These are phyloP conservation scores for Narthecium ossifragum DNA, from an alignment of 106 monocot genomes.

Conservation along the genomic window DNA sequence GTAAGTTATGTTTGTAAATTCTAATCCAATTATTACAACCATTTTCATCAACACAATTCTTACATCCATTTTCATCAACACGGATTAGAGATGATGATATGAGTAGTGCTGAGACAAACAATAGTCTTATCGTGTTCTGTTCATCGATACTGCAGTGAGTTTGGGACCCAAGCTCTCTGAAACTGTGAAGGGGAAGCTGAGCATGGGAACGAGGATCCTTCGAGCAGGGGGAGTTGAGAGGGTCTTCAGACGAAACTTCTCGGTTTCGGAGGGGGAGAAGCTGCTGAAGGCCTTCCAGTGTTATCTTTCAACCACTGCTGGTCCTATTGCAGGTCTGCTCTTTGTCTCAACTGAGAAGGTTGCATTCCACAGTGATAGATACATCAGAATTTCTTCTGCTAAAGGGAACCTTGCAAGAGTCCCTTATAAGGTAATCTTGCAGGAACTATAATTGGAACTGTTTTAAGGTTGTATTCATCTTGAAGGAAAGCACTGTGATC, in stretches of 20 bases:
- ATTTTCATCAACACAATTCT: too few species aligned
- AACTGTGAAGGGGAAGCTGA: constrained; percentile 22
- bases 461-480: too few species aligned
- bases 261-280: constrained; percentile 26
- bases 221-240: constrained; percentile 25
- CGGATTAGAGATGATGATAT: too few species aligned
- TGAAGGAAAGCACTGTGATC: too few species aligned
- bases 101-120: too few species aligned
- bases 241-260: constrained; percentile 23
- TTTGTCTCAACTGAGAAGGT: constrained; percentile 30
- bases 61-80: too few species aligned
- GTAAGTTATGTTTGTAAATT: neutral
- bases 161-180: constrained; percentile 21
- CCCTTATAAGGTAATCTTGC: constrained; percentile 20
- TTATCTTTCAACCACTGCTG: constrained; percentile 32
- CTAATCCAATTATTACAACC: too few species aligned
- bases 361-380: constrained; percentile 22
- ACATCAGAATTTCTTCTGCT: constrained; percentile 15
- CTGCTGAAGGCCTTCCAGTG: constrained; percentile 34
- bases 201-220: constrained; percentile 15
- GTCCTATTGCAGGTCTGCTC: constrained; percentile 31
- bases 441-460: too few species aligned
- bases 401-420: constrained; percentile 14
- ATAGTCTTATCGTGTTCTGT: too few species aligned
- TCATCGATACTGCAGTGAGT: constrained; percentile 15